Conservation (phyloP, 2,329 filamentous ascomycete genomes). For the Geoglossum cookeanum region DNA sequence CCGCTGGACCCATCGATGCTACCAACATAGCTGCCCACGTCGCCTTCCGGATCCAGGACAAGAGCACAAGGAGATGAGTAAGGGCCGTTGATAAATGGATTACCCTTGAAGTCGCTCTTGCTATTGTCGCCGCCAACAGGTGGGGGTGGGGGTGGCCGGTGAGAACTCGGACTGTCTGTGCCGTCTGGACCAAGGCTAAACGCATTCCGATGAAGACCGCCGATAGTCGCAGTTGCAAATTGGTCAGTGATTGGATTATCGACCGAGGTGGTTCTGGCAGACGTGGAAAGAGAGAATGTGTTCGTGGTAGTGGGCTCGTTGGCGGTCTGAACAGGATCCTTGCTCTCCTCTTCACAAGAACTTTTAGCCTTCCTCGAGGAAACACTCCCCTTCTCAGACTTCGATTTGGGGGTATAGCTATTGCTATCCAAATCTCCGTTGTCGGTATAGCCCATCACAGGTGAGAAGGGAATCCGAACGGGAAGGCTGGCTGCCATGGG, state of each 20-base stretch:
- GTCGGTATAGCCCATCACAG: background rate
- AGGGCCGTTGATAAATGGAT: background rate
- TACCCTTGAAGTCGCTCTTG: background rate
- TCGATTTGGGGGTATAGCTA: background rate
- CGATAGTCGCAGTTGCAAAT: background rate
- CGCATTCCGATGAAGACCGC: background rate
- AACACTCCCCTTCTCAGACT: background rate
- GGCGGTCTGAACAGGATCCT: background rate
- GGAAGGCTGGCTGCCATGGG: background rate
- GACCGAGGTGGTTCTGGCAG: background rate
- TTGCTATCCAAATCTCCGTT: background rate
- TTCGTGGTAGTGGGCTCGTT: background rate
- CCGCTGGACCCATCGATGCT: slow-evolving; percentile 1
- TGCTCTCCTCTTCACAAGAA: background rate
- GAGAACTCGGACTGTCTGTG: background rate
- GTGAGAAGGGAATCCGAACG: background rate
- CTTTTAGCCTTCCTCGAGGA: background rate
- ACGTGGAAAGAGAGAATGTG: background rate
- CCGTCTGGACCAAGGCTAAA: background rate
- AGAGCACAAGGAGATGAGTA: background rate
- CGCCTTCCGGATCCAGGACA: background rate
- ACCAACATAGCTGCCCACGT: background rate
- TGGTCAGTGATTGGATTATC: background rate
- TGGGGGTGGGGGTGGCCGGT: background rate
- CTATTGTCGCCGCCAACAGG: background rate